Percentiles rank a stretch among this genome's conserved stretches.
These are phyloP conservation scores for Pelagomonas calceolata DNA, from an alignment of 108 stramenopile species.

Conservation along the genomic window DNA sequence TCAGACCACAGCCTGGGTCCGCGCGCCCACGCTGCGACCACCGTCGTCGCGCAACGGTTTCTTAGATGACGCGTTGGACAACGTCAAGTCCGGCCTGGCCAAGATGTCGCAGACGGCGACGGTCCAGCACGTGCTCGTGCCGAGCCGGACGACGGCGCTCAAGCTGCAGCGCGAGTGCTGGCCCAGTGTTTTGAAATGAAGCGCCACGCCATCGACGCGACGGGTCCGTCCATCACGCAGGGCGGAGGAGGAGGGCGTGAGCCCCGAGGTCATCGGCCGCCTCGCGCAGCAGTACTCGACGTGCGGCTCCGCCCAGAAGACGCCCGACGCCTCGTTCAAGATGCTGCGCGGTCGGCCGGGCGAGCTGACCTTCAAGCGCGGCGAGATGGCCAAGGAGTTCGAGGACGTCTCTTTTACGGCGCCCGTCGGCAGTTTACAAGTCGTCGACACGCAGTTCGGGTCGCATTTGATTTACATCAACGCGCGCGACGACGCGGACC, in stretches of 20 bases:
- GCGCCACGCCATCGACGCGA: no score
- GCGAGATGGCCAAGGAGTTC: slow-evolving; percentile 28
- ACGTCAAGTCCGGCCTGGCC: not conserved
- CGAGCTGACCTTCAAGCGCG: slow-evolving; percentile 15
- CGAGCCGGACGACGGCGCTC: not conserved
- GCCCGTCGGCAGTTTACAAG: slow-evolving; percentile 12
- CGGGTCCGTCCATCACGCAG: no score
- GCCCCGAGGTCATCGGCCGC: not conserved
- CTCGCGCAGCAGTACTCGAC: not conserved
- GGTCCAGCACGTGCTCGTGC: not conserved
- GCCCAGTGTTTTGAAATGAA: no score
- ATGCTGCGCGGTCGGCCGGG: not conserved
- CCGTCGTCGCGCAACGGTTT: no score
- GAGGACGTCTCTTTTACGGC: slow-evolving; percentile 21
- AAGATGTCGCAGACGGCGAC: not conserved
- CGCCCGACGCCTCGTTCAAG: not conserved
- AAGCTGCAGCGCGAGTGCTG: not conserved
- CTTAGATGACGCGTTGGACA: no score
- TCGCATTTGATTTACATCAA: slow-evolving; percentile 13
- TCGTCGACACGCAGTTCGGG: slow-evolving; percentile 26
- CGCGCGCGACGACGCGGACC: no score
- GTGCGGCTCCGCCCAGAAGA: not conserved
- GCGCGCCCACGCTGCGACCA: no score
- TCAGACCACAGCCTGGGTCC: no score
- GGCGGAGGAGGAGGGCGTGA: not conserved